Evolutionary conservation across 2,329 filamentous ascomycete genomes (phyloP).

Genomic region (Xylaria sp.): DNA sequence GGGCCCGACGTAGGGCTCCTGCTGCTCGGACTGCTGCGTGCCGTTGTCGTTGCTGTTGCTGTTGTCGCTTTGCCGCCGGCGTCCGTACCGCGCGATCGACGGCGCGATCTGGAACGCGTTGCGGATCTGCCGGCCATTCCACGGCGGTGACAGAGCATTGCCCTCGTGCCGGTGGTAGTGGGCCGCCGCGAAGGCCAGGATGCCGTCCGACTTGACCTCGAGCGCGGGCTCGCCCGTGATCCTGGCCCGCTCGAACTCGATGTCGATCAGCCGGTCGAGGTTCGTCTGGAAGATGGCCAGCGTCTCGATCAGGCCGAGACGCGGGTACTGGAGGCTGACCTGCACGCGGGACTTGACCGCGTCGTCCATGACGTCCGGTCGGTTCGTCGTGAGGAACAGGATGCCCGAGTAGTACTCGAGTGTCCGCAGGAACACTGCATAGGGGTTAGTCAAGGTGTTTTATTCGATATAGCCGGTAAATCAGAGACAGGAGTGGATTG

Average conservation of each 20-base stretch:
- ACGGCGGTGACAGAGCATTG: slow-evolving; percentile 31
- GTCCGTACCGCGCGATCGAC: slow-evolving; percentile 41
- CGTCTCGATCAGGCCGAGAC: slow-evolving; percentile 36
- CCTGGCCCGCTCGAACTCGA: slow-evolving; percentile 34
- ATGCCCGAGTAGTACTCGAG: slow-evolving; percentile 40
- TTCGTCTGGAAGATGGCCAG: slow-evolving; percentile 41
- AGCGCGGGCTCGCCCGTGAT: slow-evolving; percentile 38
- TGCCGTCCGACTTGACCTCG: slow-evolving; percentile 36
- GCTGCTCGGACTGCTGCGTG: slow-evolving; percentile 20
- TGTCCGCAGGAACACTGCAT: slow-evolving; percentile 36
- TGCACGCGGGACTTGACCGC: slow-evolving; percentile 39
- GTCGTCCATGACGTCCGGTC: slow-evolving; percentile 37
- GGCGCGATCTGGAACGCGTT: slow-evolving; percentile 45
- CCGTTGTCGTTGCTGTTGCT: slow-evolving; percentile 3
- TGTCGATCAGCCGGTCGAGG: slow-evolving; percentile 38
- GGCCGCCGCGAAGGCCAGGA: slow-evolving; percentile 36
- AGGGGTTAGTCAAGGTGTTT: background rate
- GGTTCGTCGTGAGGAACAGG: slow-evolving; percentile 37
- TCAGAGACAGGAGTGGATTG: background rate
- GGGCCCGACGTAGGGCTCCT: slow-evolving; percentile 34
- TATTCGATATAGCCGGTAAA: background rate
- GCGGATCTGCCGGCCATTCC: slow-evolving; percentile 46
- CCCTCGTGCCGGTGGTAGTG: slow-evolving; percentile 39
- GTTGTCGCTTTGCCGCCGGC: background rate
- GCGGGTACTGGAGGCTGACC: slow-evolving; percentile 37